Base-by-base conservation (phyloP, 495 filamentous ascomycete genomes). In the Mycothermus thermophilus region DNA sequence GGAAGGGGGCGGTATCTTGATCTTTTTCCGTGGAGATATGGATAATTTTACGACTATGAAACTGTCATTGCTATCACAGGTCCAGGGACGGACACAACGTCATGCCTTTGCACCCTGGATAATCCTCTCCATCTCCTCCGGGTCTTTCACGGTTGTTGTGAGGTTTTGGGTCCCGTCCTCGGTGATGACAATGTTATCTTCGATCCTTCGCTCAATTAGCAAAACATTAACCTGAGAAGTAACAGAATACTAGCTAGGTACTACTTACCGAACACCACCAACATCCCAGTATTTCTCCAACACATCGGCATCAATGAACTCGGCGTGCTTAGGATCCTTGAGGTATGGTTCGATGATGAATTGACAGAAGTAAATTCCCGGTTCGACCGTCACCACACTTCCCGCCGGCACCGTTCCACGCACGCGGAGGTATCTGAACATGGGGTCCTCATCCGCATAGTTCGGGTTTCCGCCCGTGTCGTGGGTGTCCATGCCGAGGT, bases 401-500 rank as follows among this genome's bases (percentile, higher is more conserved):
- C 79, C 77, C 1, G 73, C 79, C 10, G 83, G 82, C 31, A 93
- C 45, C 14, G 54, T 66, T 8, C 83, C 79, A 27, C 90, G 60
- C n/a, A 93, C 78, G 30, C 90, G 68, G 27, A 99, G 59, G 44
- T 92, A 93, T 16, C 67, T 66, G 54, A 90, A 93, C 72, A 95
- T 79, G 27, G 72, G 54, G 55, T 99, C 87, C 43, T 64, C 59
- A 48, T 96, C 92, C 26, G 62, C 63, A 43, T 93, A 93, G 53
- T 94, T 81, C 2, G 85, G 69, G 52, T 90, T 74, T 13, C 85
- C 87, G 38, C 86, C 87, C 1, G 78, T 81, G 50, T 95, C 87
- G 59, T 95, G 87, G 5, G 84, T 93, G 56, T 95, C 87, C 80
- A 95, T 82, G 32, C 87, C 87, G 7, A 95, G 64, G 46, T 92